Evolutionary conservation across 371 early-diverging fungal genomes (phyloP).

Genomic region (Syncephalastrum monosporum): DNA sequence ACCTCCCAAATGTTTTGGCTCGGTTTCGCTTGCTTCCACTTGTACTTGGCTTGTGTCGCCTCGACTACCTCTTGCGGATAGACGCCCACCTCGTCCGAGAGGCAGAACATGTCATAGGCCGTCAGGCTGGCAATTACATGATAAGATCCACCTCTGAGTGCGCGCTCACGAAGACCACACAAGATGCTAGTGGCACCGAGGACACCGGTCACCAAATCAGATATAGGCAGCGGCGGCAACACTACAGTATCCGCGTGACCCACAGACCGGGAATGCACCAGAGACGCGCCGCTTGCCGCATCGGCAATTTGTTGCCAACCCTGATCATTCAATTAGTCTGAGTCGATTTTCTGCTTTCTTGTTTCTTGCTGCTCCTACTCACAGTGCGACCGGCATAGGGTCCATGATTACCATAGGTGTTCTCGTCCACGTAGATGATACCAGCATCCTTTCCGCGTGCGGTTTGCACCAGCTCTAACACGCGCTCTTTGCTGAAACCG

Average conservation of each 20-base stretch:
- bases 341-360: too few species aligned
- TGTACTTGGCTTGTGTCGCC: too few species aligned
- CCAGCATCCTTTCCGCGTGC: background rate
- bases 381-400: too few species aligned
- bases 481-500: slow-evolving; percentile 14
- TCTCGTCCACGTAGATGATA: slow-evolving; percentile 11
- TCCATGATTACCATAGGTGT: slow-evolving; percentile 1
- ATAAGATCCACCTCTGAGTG: slow-evolving; percentile 8
- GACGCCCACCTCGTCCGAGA: slow-evolving; percentile 6
- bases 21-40: too few species aligned
- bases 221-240: slow-evolving; percentile 9
- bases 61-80: slow-evolving; percentile 9
- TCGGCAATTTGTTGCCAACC: slow-evolving; percentile 25
- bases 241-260: slow-evolving; percentile 7
- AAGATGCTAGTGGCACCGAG: slow-evolving; percentile 8
- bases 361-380: too few species aligned
- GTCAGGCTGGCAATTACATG: slow-evolving; percentile 6
- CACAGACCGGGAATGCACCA: slow-evolving; percentile 10
- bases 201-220: slow-evolving; percentile 11
- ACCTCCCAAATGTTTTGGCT: too few species aligned
- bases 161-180: slow-evolving; percentile 12
- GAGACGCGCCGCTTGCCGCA: slow-evolving; percentile 13
- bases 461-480: slow-evolving; percentile 6
- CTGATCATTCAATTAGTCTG: too few species aligned
- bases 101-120: slow-evolving; percentile 5